Percentiles rank a stretch among this genome's conserved stretches.
These are phyloP conservation scores for Colletotrichum orbiculare DNA, from an alignment of 2,329 filamentous ascomycete genomes.

Conservation along the genomic window DNA sequence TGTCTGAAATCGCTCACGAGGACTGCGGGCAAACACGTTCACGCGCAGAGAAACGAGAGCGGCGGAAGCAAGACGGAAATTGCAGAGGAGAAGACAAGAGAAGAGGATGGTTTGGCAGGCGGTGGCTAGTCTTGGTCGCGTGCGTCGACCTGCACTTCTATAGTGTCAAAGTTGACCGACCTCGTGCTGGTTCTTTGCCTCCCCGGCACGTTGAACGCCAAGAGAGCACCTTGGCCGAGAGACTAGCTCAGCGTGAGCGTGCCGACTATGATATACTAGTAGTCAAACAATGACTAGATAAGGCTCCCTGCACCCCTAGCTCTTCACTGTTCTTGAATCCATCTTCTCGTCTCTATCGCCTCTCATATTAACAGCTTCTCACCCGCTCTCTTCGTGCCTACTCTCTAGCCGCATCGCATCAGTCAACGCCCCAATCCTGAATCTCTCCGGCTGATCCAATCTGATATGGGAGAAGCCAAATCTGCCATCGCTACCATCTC, in stretches of 20 bases:
- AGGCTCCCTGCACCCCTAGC: neutral
- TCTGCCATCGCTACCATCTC: neutral
- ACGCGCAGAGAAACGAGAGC: neutral
- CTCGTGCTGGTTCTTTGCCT: conserved; percentile 2
- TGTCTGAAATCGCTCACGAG: conserved; percentile 20
- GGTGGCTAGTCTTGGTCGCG: conserved; percentile 1
- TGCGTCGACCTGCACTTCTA: neutral
- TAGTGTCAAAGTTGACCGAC: neutral
- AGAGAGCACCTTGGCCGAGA: neutral
- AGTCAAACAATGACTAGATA: conserved; percentile 8
- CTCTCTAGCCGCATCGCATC: neutral
- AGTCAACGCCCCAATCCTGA: neutral
- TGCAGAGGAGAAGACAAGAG: neutral
- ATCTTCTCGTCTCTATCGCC: neutral
- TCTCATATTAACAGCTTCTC: neutral
- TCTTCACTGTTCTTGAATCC: neutral
- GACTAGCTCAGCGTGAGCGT: neutral
- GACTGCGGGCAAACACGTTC: neutral
- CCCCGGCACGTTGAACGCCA: conserved; percentile 3
- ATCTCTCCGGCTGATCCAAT: neutral
- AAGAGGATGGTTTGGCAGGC: neutral
- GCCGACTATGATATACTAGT: neutral
- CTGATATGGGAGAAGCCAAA: conserved; percentile 16
- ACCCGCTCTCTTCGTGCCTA: neutral
- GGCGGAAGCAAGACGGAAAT: neutral